Conservation (phyloP, 768 basidiomycete genomes). For the Scleroderma citrinum region DNA sequence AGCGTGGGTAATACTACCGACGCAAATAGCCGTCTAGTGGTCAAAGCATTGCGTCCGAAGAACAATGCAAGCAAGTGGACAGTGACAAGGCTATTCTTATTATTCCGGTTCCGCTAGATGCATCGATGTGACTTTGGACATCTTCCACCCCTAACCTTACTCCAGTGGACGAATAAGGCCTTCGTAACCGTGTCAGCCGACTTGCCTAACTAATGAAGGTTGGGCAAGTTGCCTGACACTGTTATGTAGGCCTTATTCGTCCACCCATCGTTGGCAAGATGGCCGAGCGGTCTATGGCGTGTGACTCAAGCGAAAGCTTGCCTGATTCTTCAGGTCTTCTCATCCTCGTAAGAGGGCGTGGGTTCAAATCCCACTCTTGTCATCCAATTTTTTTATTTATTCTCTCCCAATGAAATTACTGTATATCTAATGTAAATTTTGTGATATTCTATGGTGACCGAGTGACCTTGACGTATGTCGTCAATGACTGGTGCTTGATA, state of each 20-base stretch:
- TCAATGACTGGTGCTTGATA: too few species aligned
- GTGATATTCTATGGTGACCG: too few species aligned
- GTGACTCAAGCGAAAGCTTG: slow-evolving; percentile 37
- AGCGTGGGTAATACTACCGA: neutral
- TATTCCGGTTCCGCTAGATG: neutral
- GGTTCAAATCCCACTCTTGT: slow-evolving; percentile 23
- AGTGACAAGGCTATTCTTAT: neutral
- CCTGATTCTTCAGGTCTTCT: slow-evolving; percentile 14
- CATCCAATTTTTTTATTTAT: slow-evolving; percentile 4
- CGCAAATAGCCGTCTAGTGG: neutral
- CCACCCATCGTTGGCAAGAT: slow-evolving; percentile 27
- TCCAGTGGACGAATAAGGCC: too few species aligned
- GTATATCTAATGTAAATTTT: too few species aligned
- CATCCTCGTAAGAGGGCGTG: slow-evolving; percentile 15
- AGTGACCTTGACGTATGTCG: too few species aligned
- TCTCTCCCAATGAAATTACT: too few species aligned
- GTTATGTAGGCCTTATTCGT: neutral
- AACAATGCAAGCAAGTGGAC: neutral
- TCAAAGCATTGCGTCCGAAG: neutral
- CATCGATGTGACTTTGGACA: neutral
- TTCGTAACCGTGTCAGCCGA: too few species aligned
- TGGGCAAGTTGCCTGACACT: too few species aligned
- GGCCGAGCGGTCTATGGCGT: slow-evolving; percentile 42
- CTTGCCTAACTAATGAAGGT: too few species aligned
- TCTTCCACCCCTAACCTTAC: neutral